Conservation (phyloP, 2,329 filamentous ascomycete genomes). For the Sclerotinia trifoliorum region DNA sequence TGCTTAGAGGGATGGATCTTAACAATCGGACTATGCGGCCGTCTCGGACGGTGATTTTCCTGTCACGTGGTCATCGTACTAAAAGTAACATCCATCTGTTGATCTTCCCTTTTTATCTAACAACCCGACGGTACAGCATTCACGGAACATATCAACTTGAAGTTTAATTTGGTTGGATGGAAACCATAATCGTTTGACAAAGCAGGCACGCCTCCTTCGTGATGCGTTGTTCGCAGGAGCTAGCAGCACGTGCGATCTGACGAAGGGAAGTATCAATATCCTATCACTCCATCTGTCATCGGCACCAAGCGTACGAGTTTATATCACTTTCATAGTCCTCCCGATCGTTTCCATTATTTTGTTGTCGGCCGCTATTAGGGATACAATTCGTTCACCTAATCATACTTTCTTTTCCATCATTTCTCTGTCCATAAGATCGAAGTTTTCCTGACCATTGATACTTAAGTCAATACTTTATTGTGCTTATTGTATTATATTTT, state of each 20-base stretch:
- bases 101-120: too few species aligned
- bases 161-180: neutral
- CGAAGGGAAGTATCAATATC: too few species aligned
- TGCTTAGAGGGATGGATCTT: neutral
- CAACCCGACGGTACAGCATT: too few species aligned
- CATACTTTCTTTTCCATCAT: neutral
- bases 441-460: too few species aligned
- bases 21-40: neutral
- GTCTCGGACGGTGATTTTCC: neutral
- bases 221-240: too few species aligned
- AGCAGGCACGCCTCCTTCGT: too few species aligned
- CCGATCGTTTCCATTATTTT: neutral
- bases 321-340: neutral
- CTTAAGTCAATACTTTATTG: too few species aligned
- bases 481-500: neutral
- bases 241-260: too few species aligned
- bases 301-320: neutral
- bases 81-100: too few species aligned
- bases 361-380: too few species aligned
- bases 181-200: neutral
- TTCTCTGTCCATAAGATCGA: neutral
- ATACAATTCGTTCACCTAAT: neutral
- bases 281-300: neutral
- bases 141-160: neutral
- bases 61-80: neutral